A percentile compares a stretch with the other conserved stretches of the same genome.
Evolutionary conservation across 805 yeast species (phyloP).

Genomic region (Wickerhamiella shivajii): DNA sequence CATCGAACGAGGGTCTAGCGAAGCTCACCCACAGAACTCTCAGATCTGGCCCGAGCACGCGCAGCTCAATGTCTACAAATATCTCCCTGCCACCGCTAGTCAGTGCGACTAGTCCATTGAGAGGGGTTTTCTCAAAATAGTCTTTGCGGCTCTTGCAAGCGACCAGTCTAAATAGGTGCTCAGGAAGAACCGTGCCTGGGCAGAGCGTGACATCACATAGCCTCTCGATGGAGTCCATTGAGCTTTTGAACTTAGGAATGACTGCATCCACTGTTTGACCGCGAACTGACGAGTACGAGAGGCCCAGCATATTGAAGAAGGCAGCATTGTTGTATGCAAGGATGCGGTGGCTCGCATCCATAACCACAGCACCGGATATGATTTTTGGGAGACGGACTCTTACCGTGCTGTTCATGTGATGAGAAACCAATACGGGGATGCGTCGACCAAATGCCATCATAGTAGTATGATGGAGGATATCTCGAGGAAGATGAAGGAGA

Average conservation of each 20-base stretch:
- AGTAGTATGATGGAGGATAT: slow-evolving; percentile 2
- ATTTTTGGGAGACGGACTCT: slow-evolving; percentile 7
- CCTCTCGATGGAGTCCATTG: slow-evolving; percentile 30
- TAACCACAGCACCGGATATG: slow-evolving; percentile 12
- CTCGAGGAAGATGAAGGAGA: neutral
- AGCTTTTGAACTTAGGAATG: slow-evolving; percentile 20
- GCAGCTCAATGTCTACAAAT: slow-evolving; percentile 63
- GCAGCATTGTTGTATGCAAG: slow-evolving; percentile 22
- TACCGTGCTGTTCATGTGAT: slow-evolving; percentile 3
- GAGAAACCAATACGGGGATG: slow-evolving; percentile 7
- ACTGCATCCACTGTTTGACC: slow-evolving; percentile 12
- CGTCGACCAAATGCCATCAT: slow-evolving; percentile 6
- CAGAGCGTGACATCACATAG: slow-evolving; percentile 23
- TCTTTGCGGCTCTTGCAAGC: slow-evolving; percentile 18
- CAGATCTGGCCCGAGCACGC: slow-evolving; percentile 47
- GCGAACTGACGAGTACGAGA: slow-evolving; percentile 2
- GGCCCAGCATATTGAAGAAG: slow-evolving; percentile 14
- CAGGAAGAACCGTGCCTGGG: slow-evolving; percentile 73
- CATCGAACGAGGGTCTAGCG: slow-evolving; percentile 27
- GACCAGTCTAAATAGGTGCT: slow-evolving; percentile 66
- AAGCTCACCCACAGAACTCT: slow-evolving; percentile 77
- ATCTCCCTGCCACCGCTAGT: slow-evolving; percentile 57
- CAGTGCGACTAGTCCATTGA: slow-evolving; percentile 29
- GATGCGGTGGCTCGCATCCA: slow-evolving; percentile 37
- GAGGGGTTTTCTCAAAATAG: slow-evolving; percentile 25